A percentile compares a stretch with the other conserved stretches of the same genome.
Conservation (phyloP, 148 eudicot genomes). For the Cornus controversa region DNA sequence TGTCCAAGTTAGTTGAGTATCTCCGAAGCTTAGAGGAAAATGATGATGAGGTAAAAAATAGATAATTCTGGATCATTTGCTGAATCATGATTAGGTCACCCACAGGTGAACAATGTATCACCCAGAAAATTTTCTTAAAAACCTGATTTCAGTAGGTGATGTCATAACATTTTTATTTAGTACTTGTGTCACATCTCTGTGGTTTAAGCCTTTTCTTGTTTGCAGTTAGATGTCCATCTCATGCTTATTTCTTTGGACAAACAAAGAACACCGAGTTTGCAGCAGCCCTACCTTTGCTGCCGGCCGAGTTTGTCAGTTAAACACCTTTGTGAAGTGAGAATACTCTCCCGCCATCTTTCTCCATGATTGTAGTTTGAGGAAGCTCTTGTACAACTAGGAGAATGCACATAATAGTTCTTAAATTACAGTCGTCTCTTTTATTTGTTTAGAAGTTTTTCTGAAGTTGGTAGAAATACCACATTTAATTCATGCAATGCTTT, state of each 20-base stretch:
- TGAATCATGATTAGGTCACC: neutral
- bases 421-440: neutral
- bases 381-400: neutral
- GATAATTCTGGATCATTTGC: neutral
- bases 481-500: neutral
- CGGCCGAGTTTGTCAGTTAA: conserved; percentile 12
- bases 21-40: conserved; percentile 42
- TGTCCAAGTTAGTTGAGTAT: conserved; percentile 42
- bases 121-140: neutral
- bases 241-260: conserved; percentile 27
- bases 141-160: neutral
- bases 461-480: neutral
- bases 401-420: conserved; percentile 1
- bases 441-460: neutral
- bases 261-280: conserved; percentile 18
- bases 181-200: neutral
- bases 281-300: conserved; percentile 23
- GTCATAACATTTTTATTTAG: neutral
- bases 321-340: conserved; percentile 24
- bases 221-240: conserved; percentile 29
- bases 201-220: conserved; percentile 13
- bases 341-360: conserved; percentile 4
- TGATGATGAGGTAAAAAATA: conserved; percentile 45
- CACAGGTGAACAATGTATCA: neutral
- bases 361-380: neutral